phyloP scores from a whole-genome alignment of 2,329 filamentous ascomycete genomes.

The Tolypocladium endophyticum region DNA sequence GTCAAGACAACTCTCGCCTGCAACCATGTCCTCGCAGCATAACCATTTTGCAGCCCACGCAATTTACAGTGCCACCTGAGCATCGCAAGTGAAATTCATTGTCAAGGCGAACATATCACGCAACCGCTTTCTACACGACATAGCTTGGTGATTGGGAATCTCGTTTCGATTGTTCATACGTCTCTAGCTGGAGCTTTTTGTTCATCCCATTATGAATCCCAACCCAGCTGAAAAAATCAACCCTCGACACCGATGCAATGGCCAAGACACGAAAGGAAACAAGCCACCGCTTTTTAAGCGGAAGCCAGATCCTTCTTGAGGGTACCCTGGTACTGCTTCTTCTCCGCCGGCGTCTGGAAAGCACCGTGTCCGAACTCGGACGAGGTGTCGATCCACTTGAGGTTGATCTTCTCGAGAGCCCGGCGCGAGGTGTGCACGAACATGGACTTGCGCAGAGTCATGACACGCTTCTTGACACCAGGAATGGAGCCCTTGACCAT shows the following conservation, averaged over 20 bases:
- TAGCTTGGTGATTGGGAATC: constrained; percentile 4
- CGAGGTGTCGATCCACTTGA: constrained; percentile 99
- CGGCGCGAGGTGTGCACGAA: constrained; percentile 93
- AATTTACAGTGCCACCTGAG: constrained; percentile 2
- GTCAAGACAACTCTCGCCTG: constrained; percentile 10
- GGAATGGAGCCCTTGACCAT: constrained; percentile 97
- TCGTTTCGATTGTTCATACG: constrained; percentile 20
- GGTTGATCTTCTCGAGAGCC: constrained; percentile 96
- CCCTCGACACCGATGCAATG: constrained; percentile 47
- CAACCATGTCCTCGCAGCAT: background rate
- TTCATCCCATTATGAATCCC: constrained; percentile 25
- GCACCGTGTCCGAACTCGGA: constrained; percentile 99
- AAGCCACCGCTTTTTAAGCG: constrained; percentile 26
- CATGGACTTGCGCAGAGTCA: constrained; percentile 98
- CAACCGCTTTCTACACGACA: background rate
- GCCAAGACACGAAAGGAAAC: constrained; percentile 32
- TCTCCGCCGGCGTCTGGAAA: constrained; percentile 97
- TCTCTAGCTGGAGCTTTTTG: constrained; percentile 23
- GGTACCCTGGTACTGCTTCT: constrained; percentile 93
- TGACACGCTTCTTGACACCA: constrained; percentile 98
- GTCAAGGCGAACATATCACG: background rate
- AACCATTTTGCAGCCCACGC: background rate
- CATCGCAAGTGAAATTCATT: background rate
- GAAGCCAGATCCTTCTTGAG: constrained; percentile 90
- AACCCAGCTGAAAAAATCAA: constrained; percentile 28